Evolutionary conservation across 1,284 basidiomycete genomes (phyloP).

Genomic region (Rhodotorula sp.): DNA sequence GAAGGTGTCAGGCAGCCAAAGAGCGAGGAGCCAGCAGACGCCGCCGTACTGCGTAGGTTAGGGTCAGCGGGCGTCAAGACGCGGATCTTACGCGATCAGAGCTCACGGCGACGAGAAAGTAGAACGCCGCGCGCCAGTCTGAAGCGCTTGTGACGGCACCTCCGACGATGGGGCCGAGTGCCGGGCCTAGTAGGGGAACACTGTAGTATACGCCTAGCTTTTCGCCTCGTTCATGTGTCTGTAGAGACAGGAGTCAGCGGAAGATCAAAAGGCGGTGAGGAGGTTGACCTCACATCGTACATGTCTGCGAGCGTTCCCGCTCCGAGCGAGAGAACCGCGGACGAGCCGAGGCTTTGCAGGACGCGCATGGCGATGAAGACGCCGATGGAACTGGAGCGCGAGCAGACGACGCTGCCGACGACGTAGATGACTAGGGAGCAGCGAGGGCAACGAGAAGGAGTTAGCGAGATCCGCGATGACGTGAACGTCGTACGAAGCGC

Average conservation of each 20-base stretch:
- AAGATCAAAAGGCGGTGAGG: background rate
- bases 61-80: no score
- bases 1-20: slow-evolving; percentile 66
- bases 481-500: background rate
- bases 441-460: background rate
- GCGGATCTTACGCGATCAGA: no score
- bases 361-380: slow-evolving; percentile 71
- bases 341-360: slow-evolving; percentile 55
- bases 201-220: slow-evolving; percentile 76
- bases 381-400: slow-evolving; percentile 54
- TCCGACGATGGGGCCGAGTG: slow-evolving; percentile 62
- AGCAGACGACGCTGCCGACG: slow-evolving; percentile 32
- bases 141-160: slow-evolving; percentile 63
- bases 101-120: slow-evolving; percentile 56
- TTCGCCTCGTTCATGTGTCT: slow-evolving; percentile 71
- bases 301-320: slow-evolving; percentile 68
- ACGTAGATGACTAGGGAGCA: slow-evolving; percentile 42
- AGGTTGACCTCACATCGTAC: slow-evolving; percentile 17
- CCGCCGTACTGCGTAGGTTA: slow-evolving; percentile 24
- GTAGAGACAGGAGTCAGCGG: slow-evolving; percentile 64
- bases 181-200: slow-evolving; percentile 6
- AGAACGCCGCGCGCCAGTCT: slow-evolving; percentile 75
- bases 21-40: slow-evolving; percentile 23
- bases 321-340: slow-evolving; percentile 70
- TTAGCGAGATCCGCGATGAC: background rate